Evolutionary conservation across 2,329 filamentous ascomycete genomes (phyloP), one percentile per base, ranked within the genome.

Genomic region (Onygenales sp.): DNA sequence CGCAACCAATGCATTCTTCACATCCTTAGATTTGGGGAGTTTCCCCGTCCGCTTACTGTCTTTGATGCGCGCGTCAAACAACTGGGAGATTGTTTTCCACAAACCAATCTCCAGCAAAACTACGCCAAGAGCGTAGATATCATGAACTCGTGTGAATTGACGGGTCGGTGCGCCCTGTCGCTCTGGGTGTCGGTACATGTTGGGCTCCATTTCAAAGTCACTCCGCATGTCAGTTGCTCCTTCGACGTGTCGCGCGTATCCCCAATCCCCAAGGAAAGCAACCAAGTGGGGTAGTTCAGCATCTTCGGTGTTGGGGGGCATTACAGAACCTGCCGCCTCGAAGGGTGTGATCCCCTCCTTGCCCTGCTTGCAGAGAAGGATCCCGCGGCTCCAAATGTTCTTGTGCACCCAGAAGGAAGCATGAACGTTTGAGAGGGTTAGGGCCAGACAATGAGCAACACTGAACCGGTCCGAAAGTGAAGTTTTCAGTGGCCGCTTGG

Each of bases 111-210:
- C 70, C 0, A 73, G 57, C 7, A 72, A 58, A 0, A 71, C 61
- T 6, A 72, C 68, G 2, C 69, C 70, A 9, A 72, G 56, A 2
- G 68, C 61, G 53, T 71, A 71, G 17, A 71, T 66, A 48, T 72
- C 70, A 48, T 71, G 67, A 1, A 51, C 48, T 10, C 61, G 62
- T 11, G 33, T 59, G 52, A 70, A 71, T 21, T 56, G 56, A 10
- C 55, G 56, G 2, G 49, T 58, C 10, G 68, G 67, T 4, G 43
- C 42, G 3, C 67, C 66, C 40, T 69, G 63, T 9, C 66, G 56
- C 14, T 62, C 60, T 1, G 64, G 65, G 52, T 70, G 68, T 7
- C 67, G 64, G 52, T 65, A 65, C 14, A 64, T 53, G 42, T 64
- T 64, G 1, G 60, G 61, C 53, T 63, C 61, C 33, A 61, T 48